phyloP scores from a whole-genome alignment of 1,139 yeast species.

The Suhomyces ambrosiae region DNA sequence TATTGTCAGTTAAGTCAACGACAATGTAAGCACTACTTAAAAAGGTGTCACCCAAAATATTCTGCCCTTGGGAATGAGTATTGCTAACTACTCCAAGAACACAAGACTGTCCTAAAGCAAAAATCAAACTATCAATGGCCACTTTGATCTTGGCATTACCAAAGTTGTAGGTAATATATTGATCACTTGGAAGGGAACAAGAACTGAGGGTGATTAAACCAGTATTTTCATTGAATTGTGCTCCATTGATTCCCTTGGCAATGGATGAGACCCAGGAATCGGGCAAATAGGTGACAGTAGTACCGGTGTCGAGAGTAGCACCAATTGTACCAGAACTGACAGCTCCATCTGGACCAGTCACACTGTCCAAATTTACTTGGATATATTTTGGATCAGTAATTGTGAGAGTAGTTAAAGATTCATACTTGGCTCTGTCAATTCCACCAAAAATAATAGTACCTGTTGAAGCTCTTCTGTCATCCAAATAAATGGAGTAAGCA shows the following conservation, averaged over 20 bases:
- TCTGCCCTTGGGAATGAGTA: constrained; percentile 1
- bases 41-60: constrained; percentile 32
- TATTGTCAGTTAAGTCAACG: constrained; percentile 30
- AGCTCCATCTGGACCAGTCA: constrained; percentile 10
- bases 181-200: constrained; percentile 6
- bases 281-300: constrained; percentile 62
- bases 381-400: constrained; percentile 7
- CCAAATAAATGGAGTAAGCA: constrained; percentile 38
- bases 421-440: constrained; percentile 53
- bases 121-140: constrained; percentile 12
- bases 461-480: constrained; percentile 36
- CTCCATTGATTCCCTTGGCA: constrained; percentile 23
- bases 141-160: constrained; percentile 7
- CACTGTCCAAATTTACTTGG: constrained; percentile 12
- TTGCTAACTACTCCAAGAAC: constrained; percentile 1
- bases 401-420: constrained; percentile 14
- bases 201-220: constrained; percentile 1
- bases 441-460: constrained; percentile 63
- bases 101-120: too few species aligned
- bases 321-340: neutral
- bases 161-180: constrained; percentile 5
- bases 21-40: constrained; percentile 33
- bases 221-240: neutral
- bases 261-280: constrained; percentile 36
- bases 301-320: constrained; percentile 65